Evolutionary conservation across 2,329 filamentous ascomycete species (phyloP), one percentile per base, ranked within the genome.

Genomic region (Tolypocladium ophioglossoides): DNA sequence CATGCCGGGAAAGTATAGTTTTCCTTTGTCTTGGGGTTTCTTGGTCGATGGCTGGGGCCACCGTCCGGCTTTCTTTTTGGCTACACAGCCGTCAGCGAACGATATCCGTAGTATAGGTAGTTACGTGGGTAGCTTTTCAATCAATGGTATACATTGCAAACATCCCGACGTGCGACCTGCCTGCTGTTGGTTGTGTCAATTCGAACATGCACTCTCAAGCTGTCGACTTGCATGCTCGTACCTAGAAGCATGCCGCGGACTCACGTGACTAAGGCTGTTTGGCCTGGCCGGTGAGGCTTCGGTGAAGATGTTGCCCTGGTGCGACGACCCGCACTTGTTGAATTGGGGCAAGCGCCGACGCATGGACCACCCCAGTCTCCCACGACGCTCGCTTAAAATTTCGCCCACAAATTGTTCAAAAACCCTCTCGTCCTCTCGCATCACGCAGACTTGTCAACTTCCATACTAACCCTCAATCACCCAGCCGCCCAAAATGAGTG

Each of bases 401-500:
- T 67, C 63, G 59, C 68, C 61, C 68, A 71, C 66, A 69, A 63
- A 62, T 63, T 64, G 61, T 64, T 64, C 38, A 47, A 58, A 57
- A 58, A 54, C 50, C 52, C 51, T 62, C 55, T 63, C 61, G 57
- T 58, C 56, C 63, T 63, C 65, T 61, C 53, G 57, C 57, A 47
- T 52, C 57, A 61, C 58, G 62, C 63, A 66, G 67, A 64, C 65
- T 64, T 64, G 64, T 65, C 65, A 64, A 66, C 64, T 66, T 59
- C 56, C 48, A 35, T 65, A 71, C 68, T 69, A 70, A 71, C 69
- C 65, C 61, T 64, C 65, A 66, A 66, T 63, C 64, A 66, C 61
- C 54, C 66, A 70, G 68, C 63, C 63, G 66, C 63, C 62, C 69
- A 71, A 68, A 60, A 72, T 72, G 70, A 71, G 68, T 72, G 70